Evolutionary conservation across 164 flowering plant species (phyloP), one percentile per base, ranked within the genome.

Genomic region (Piper longum): DNA sequence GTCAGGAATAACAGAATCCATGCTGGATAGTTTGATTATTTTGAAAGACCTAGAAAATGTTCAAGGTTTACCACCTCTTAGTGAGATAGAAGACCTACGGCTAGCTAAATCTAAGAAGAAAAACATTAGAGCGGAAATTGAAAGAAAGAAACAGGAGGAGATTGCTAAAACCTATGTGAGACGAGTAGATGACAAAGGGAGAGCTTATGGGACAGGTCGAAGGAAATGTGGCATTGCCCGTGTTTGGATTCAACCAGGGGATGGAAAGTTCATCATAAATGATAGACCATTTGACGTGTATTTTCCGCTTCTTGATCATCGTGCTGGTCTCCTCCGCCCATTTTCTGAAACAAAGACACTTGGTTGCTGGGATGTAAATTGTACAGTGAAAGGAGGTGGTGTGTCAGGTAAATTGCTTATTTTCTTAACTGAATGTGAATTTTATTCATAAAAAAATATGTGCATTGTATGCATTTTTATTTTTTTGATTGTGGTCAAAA

Each of bases 301-400:
- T 67, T 93, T 93, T 62, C 97, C 96, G 6, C 73, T 81, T 75
- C 88, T 93, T 66, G 99, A 90, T 73, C 87, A 88, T 42, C 91
- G 97, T 64, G 96, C 97, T 57, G 81, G 83, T 66, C 89, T 93
- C 66, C 91, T 93, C 56, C 83, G 85, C 18, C 97, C 99, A 64
- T 88, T 90, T 69, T 19, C 86, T 52, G 97, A 93, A 76, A 93
- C 97, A 17, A 84, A 88, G 66, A 88, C 99, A 41, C 74, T 91
- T 70, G 99, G 99, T 56, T 85, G 79, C 66, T 90, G 96, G 96
- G 89, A 93, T 73, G 85, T 88, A 56, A 67, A 60, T 2, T 90
- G 97, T 72, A 88, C 97, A 62, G 99, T 91, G 41, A 82, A 93
- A 78, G 99, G 99, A 62, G 99, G 99, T 70, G 98, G 96, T 19